Evolutionary conservation across 1,284 basidiomycete species (phyloP).

Genomic region (Tilletia caries): DNA sequence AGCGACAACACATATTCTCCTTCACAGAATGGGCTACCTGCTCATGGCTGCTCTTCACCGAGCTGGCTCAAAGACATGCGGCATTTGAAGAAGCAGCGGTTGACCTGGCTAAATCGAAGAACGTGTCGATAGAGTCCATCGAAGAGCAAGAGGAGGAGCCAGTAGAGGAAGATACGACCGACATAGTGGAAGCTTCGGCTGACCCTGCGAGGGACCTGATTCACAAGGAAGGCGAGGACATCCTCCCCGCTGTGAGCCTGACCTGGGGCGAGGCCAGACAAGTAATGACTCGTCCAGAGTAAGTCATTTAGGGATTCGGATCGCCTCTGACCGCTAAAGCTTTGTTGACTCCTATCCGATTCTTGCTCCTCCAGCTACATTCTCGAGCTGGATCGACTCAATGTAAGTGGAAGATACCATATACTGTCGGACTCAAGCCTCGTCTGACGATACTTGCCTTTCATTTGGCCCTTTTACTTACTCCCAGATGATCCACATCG

Average conservation of each 20-base stretch:
- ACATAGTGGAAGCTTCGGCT: conserved; percentile 27
- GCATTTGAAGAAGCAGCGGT: conserved; percentile 29
- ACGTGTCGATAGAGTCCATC: background rate
- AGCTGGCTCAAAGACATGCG: conserved; percentile 38
- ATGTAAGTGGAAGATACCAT: conserved; percentile 7
- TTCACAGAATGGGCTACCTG: conserved; percentile 45
- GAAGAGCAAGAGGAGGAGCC: conserved; percentile 16
- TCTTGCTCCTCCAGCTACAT: conserved; percentile 14
- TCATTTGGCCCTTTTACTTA: background rate
- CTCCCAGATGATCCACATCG: conserved; percentile 35
- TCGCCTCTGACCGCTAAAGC: too few species aligned
- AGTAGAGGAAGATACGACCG: background rate
- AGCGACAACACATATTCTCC: background rate
- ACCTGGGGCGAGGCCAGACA: conserved; percentile 48
- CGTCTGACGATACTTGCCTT: too few species aligned
- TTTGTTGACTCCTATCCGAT: too few species aligned
- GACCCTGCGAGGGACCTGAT: conserved; percentile 32
- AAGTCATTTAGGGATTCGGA: background rate
- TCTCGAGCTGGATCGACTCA: conserved; percentile 13
- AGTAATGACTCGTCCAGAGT: conserved; percentile 49
- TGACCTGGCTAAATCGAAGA: background rate
- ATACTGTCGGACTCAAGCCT: too few species aligned
- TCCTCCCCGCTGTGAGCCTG: conserved; percentile 43
- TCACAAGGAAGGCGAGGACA: conserved; percentile 27
- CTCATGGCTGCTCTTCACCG: conserved; percentile 46